phyloP scores from a whole-genome alignment of 306 rosid genomes.

The Calophaca sinica region DNA sequence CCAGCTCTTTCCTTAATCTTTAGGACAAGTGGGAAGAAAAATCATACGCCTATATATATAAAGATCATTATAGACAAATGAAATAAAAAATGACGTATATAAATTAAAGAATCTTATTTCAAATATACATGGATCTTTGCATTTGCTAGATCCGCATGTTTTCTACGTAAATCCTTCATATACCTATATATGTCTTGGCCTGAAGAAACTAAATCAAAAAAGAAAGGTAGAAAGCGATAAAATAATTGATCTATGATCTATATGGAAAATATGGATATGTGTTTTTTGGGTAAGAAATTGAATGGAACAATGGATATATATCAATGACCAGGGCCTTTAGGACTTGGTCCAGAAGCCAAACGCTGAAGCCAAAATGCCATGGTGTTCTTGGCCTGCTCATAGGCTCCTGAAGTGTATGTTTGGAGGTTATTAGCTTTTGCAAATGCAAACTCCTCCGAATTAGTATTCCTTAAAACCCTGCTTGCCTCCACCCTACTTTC shows the following conservation, averaged over 20 bases:
- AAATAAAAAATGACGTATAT: background rate
- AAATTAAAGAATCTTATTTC: slow-evolving; percentile 30
- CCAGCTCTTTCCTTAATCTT: too few relatives aligned
- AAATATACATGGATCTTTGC: slow-evolving; percentile 32
- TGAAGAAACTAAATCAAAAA: background rate
- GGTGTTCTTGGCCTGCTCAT: slow-evolving; percentile 46
- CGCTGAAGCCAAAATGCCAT: slow-evolving; percentile 58
- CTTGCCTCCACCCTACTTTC: slow-evolving; percentile 48
- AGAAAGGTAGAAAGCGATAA: background rate
- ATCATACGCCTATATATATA: background rate
- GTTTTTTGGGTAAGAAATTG: slow-evolving; percentile 1
- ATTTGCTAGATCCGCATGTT: slow-evolving; percentile 11
- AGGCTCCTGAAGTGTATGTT: slow-evolving; percentile 29
- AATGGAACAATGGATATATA: background rate
- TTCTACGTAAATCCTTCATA: slow-evolving; percentile 17
- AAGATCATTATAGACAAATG: background rate
- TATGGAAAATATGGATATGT: background rate
- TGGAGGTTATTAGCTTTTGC: slow-evolving; percentile 43
- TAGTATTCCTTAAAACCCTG: slow-evolving; percentile 31
- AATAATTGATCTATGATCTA: slow-evolving; percentile 19
- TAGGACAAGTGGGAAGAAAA: too few relatives aligned
- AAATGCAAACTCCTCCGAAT: slow-evolving; percentile 46
- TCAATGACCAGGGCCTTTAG: slow-evolving; percentile 63
- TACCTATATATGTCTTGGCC: background rate
- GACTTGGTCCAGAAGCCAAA: slow-evolving; percentile 69